Base-by-base conservation (phyloP, 495 filamentous ascomycete species). In the Tuber melanosporum region DNA sequence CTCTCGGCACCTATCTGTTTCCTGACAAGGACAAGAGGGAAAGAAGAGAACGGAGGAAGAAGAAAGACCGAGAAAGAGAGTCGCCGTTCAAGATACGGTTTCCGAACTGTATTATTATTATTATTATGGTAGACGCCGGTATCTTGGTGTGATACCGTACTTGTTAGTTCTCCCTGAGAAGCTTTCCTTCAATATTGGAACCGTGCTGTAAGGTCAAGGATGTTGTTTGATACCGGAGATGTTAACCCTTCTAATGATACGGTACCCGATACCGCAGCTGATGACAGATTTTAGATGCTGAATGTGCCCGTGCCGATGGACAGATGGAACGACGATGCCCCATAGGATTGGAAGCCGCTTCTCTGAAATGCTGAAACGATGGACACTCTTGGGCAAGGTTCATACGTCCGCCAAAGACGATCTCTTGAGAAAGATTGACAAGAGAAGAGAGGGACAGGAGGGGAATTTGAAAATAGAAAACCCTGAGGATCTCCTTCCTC, bases 361-460 rank as follows among this genome's bases (percentile, higher is more conserved):
- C 57, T 66, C 57, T 36, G 26, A 36, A 36, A 66, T 36, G 3
- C 57, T 36, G 57, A 66, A 66, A 66, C 32, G 57, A 66, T 36
- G 57, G 32, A 66, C 57, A 66, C 57, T 66, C 57, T 62, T 32
- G 57, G 57, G 26, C 57, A 66, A 17, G 14, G 57, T 17, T 36
- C 32, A 26, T 66, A 66, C 26, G 26, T 66, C 57, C 5, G 57
- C 57, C n/a, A 66, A 77, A 78, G 76, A 41, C 44, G 76, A 78
- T 73, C 77, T 44, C 32, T 76, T 72, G 73, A 79, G 57, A 71
- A 80, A 46, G 77, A 79, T 79, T 73, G 75, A 71, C 75, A 77
- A 77, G 74, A 71, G 74, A 41, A 69, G 76, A 73, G 62, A 43
- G 74, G 73, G 70, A 62, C 75, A 57, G 77, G 71, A 73, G 74